phyloP scores from a whole-genome alignment of 2,329 filamentous ascomycete genomes.

The Botrytis elliptica region DNA sequence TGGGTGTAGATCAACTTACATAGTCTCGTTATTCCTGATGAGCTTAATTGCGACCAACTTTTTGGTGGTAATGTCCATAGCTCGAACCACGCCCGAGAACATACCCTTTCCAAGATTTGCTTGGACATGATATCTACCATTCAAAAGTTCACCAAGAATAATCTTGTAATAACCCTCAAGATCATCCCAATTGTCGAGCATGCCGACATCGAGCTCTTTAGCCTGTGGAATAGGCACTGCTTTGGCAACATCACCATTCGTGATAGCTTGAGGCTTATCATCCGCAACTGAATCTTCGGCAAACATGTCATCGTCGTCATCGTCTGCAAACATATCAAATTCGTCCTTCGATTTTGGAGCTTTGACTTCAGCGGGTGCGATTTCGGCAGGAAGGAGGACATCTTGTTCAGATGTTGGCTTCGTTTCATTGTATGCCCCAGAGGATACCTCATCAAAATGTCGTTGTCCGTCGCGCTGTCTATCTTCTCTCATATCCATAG shows the following conservation, averaged over 20 bases:
- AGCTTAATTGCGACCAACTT: constrained; percentile 94
- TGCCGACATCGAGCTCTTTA: constrained; percentile 65
- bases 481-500: constrained; percentile 83
- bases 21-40: constrained; percentile 92
- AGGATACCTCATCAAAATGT: constrained; percentile 55
- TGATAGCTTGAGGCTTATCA: constrained; percentile 39
- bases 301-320: constrained; percentile 66
- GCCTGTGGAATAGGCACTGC: constrained; percentile 46
- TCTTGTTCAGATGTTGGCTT: constrained; percentile 53
- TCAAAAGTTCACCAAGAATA: constrained; percentile 84
- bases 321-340: constrained; percentile 88
- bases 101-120: constrained; percentile 88
- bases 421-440: constrained; percentile 58
- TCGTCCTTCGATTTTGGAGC: constrained; percentile 57
- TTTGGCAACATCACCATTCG: constrained; percentile 47
- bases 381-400: constrained; percentile 44
- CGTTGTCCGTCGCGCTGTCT: constrained; percentile 67
- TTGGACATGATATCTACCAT: constrained; percentile 85
- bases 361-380: constrained; percentile 40
- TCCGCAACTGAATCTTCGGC: constrained; percentile 50
- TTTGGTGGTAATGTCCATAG: constrained; percentile 72
- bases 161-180: constrained; percentile 96
- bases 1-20: constrained; percentile 47
- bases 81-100: constrained; percentile 94
- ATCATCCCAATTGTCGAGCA: constrained; percentile 91